Evolutionary conservation across 495 filamentous ascomycete species (phyloP).

Genomic region (Parmelia sp.): DNA sequence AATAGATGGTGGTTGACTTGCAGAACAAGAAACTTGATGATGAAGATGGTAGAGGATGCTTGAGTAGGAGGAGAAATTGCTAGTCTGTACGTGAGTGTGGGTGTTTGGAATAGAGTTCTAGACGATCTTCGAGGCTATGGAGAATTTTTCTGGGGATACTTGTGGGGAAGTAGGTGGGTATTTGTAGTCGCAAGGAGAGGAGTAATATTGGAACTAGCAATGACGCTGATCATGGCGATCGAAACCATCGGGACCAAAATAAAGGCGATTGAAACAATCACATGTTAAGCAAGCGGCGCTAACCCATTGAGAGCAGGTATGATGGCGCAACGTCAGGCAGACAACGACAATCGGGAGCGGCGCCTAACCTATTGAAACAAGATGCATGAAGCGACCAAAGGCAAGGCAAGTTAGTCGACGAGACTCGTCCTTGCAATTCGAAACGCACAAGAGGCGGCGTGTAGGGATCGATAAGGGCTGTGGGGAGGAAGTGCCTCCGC

Average conservation of each 20-base stretch:
- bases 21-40: background rate
- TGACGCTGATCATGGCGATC: background rate
- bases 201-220: background rate
- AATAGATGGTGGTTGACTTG: background rate
- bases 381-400: constrained; percentile 15
- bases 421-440: background rate
- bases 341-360: background rate
- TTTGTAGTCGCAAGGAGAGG: constrained; percentile 2
- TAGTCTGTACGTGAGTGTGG: background rate
- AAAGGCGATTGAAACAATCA: background rate
- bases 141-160: background rate
- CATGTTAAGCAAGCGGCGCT: background rate
- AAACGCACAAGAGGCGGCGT: background rate
- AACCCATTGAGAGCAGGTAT: background rate
- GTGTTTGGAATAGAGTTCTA: background rate
- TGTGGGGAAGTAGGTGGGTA: constrained; percentile 7
- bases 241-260: background rate
- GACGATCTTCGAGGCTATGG: background rate
- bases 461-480: background rate
- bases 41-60: background rate
- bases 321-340: background rate
- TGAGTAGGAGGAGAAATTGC: background rate
- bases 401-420: constrained; percentile 3
- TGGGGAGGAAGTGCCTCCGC: background rate
- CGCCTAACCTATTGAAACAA: constrained; percentile 9